Conservation (phyloP, 2,329 filamentous ascomycete genomes). For the Colletotrichum cuscutae region DNA sequence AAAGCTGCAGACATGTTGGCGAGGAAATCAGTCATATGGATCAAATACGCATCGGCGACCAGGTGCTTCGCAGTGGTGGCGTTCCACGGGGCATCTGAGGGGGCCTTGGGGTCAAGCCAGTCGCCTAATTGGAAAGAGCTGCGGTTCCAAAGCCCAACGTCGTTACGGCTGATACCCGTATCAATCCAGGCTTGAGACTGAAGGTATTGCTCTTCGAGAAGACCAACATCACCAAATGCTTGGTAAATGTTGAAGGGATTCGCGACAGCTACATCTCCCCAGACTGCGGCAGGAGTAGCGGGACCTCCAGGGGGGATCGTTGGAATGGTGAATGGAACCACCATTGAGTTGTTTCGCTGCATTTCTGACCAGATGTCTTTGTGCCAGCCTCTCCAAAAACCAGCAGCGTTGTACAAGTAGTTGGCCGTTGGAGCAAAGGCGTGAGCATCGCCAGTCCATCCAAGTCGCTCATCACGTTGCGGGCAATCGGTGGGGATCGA, state of each 20-base stretch:
- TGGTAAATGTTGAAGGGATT: slow-evolving; percentile 54
- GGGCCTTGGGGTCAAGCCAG: slow-evolving; percentile 60
- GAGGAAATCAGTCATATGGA: slow-evolving; percentile 52
- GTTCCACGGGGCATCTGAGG: slow-evolving; percentile 49
- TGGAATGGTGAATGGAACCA: slow-evolving; percentile 44
- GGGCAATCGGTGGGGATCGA: slow-evolving; percentile 68
- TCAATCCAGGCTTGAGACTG: slow-evolving; percentile 54
- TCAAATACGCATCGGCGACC: slow-evolving; percentile 59
- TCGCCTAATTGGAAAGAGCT: slow-evolving; percentile 53
- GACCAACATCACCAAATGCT: slow-evolving; percentile 47
- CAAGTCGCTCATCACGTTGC: slow-evolving; percentile 64
- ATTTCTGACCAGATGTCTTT: slow-evolving; percentile 54
- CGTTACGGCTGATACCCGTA: slow-evolving; percentile 45
- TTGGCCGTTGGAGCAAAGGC: slow-evolving; percentile 61
- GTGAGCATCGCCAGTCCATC: slow-evolving; percentile 63
- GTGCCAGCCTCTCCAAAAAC: slow-evolving; percentile 61
- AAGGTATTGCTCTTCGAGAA: slow-evolving; percentile 50
- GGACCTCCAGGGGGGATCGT: slow-evolving; percentile 38
- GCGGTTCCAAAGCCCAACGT: slow-evolving; percentile 52
- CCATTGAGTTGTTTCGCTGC: slow-evolving; percentile 38
- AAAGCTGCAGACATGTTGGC: slow-evolving; percentile 47
- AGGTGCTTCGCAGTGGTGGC: slow-evolving; percentile 52
- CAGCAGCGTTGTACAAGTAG: slow-evolving; percentile 63
- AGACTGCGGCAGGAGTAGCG: slow-evolving; percentile 46
- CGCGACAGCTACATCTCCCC: slow-evolving; percentile 55